Base-by-base conservation (phyloP, 2,329 filamentous ascomycete genomes). In the Parascedosporium putredinis region DNA sequence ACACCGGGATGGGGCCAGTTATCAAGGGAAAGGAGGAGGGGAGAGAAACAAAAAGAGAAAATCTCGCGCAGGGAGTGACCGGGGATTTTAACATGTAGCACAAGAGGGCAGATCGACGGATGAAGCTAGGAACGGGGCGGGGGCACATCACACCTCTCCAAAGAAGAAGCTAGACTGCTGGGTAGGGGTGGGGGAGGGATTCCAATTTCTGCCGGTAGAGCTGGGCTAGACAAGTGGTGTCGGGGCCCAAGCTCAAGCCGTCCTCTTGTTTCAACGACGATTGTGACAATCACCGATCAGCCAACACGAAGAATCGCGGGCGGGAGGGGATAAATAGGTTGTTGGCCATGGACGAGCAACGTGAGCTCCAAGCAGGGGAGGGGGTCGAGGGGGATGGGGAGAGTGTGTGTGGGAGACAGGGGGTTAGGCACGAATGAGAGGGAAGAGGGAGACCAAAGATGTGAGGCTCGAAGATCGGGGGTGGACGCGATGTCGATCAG, bases 401-500 rank as follows among this genome's bases (percentile, higher is more conserved):
- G 23, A 20, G 20, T 42, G 20, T 5, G 23, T 10, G 24, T 12
- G 18, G 8, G 10, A 33, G 20, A 31, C 20, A 43, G 24, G 16
- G 31, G 8, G 3, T 14, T 6, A 5, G 10, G 16, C 20, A 24
- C 33, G 7, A 42, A 14, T 7, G 36, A 24, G 23, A 38, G 16
- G 22, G 10, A 18, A 7, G 31, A 9, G 8, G 5, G 20, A 23
- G 23, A n/a, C n/a, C n/a, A 5, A 29, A 16, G 12, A 18, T 22
- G 38, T 24, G 38, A 42, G 3, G 38, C 20, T 42, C 14, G 38
- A 42, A 42, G 23, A 42, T 42, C 38, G 6, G 8, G 24, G 18
- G 20, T 23, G 36, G 34, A 49, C 8, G 36, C 10, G 47, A 42
- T 18, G 47, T 33, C 47, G 47, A 49, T 49, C 47, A 43, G 43